Evolutionary conservation across 2,329 filamentous ascomycete species (phyloP).

Genomic region (Microsporum canis): DNA sequence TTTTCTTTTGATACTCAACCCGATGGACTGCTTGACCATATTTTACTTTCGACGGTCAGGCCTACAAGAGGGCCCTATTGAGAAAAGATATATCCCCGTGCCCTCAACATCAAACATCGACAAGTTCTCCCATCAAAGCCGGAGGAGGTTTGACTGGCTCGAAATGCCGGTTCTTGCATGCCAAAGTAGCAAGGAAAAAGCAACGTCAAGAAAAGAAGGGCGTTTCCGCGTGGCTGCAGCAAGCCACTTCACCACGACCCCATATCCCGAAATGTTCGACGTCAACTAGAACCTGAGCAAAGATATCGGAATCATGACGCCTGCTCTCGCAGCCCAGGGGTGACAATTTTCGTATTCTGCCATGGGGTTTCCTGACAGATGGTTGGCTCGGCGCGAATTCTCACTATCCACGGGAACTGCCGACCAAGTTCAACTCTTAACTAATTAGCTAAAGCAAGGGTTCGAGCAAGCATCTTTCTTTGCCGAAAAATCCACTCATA

Average conservation of each 20-base stretch:
- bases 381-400: neutral
- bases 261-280: neutral
- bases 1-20: neutral
- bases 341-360: neutral
- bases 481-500: neutral
- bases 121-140: too few relatives aligned
- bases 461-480: neutral
- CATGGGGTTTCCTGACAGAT: neutral
- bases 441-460: neutral
- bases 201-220: neutral
- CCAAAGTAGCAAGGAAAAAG: neutral
- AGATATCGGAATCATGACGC: neutral
- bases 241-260: neutral
- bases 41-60: neutral
- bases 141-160: neutral
- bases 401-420: neutral
- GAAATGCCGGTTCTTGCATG: neutral
- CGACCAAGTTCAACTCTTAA: neutral
- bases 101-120: neutral
- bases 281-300: neutral
- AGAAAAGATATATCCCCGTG: neutral
- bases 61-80: neutral
- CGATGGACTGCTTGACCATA: neutral
- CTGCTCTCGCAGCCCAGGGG: neutral
- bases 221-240: neutral